Evolutionary conservation across 371 early-diverging fungal genomes (phyloP), one percentile per base, ranked within the genome.

Genomic region (Mucor plumbeus): DNA sequence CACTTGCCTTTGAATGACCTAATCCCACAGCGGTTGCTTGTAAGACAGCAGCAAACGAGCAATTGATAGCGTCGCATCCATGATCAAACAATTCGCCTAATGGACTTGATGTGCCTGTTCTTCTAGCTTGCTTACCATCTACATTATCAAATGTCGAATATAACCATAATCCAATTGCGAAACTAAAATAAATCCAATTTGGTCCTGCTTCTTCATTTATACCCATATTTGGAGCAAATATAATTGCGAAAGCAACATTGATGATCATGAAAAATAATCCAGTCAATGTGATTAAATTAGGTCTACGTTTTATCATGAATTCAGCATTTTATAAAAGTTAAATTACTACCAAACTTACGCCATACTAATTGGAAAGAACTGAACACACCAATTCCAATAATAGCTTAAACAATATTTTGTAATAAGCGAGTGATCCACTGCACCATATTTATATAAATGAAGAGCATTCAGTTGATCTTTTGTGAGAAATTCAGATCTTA

Each of bases 71-170:
- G 69, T 97, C 97, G 74, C 95, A 94, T 38, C 97, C 97, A 72
- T 93, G 92, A 76, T 93, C 94, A 80, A 95, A 97, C 40, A 99
- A 84, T 82, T 99, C 98, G 17, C 99, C 99, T 17, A 99, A 85
- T 15, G 99, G 96, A 36, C 95, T 94, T 1, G 92, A 90, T 8
- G 94, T 85, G 26, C 92, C 92, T 17, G 98, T 98, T 55, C 95
- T 85, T 65, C 99, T 85, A 6, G 99, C 99, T 79, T 99, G 99
- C 80, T 96, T 96, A 56, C 99, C 99, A 79, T 99, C 99, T 59
- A 99, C 93, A 71, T 94, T 95, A 80, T 99, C 99, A 75, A 97
- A 94, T 4, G 97, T 95, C 57, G 94, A 95, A 78, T 98, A 99
- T 38, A 97, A 74, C 92, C 95, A 98, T 65, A 99, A 75, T 36